Conservation (phyloP, 1,284 basidiomycete genomes). For the Abortiporus biennis region DNA sequence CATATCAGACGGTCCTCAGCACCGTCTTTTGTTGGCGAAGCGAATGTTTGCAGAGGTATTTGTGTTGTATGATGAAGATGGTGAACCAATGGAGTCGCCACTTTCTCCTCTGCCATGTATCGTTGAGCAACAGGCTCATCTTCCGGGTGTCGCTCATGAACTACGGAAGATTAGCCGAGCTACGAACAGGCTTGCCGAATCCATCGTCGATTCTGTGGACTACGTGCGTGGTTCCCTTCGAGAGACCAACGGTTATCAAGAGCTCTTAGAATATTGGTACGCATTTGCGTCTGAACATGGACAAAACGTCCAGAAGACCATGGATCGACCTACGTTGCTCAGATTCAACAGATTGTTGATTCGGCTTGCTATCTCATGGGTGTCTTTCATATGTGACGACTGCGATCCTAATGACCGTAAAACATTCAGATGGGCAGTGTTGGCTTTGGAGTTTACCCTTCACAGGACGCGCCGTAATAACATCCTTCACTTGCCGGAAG, state of each 20-base stretch:
- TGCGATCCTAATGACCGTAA: conserved; percentile 95
- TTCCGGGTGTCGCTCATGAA: conserved; percentile 86
- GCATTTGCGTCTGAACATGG: conserved; percentile 95
- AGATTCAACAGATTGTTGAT: conserved; percentile 83
- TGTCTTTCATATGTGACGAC: conserved; percentile 97
- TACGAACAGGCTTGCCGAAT: conserved; percentile 87
- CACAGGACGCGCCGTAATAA: conserved; percentile 86
- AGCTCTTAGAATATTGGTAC: conserved; percentile 94
- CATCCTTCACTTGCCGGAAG: conserved; percentile 84
- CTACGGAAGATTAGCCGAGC: conserved; percentile 87
- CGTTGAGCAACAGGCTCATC: conserved; percentile 86
- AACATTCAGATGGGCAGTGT: conserved; percentile 98
- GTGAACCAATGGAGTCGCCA: conserved; percentile 37
- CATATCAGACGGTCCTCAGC: conserved; percentile 83
- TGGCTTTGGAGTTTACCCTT: conserved; percentile 91
- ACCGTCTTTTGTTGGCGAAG: conserved; percentile 75
- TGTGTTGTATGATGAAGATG: conserved; percentile 54
- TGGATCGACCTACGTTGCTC: conserved; percentile 68
- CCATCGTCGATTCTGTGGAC: conserved; percentile 87
- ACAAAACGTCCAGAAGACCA: conserved; percentile 80
- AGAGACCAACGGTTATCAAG: conserved; percentile 67
- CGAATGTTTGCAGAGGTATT: conserved; percentile 72
- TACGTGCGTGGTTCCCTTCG: conserved; percentile 70
- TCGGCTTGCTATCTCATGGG: conserved; percentile 92
- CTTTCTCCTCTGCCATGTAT: conserved; percentile 54